These are phyloP conservation scores for Clavispora santaluciae DNA, from an alignment of 805 yeast genomes.

Conservation along the genomic window DNA sequence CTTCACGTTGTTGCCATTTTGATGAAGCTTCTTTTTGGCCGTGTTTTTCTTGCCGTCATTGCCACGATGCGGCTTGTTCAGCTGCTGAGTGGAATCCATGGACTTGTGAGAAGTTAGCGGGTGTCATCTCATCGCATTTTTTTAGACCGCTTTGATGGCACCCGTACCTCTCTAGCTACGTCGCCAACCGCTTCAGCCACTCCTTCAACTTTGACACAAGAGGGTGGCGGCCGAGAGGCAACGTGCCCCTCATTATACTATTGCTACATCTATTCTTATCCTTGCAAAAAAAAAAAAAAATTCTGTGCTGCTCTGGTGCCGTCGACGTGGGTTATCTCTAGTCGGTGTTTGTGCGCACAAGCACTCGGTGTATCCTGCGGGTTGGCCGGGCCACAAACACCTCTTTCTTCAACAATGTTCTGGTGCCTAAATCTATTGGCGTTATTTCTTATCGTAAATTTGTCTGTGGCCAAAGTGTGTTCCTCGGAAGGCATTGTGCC, in stretches of 20 bases:
- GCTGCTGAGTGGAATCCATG: slow-evolving; percentile 37
- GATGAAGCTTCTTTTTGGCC: slow-evolving; percentile 82
- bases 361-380: too few relatives aligned
- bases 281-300: too few relatives aligned
- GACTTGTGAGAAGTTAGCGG: neutral
- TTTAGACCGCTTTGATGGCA: neutral
- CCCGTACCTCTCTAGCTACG: slow-evolving; percentile 4
- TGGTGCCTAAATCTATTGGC: neutral
- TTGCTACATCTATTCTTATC: too few relatives aligned
- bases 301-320: too few relatives aligned
- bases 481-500: slow-evolving; percentile 9
- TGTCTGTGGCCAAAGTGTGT: slow-evolving; percentile 7
- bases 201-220: too few relatives aligned
- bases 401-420: neutral
- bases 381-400: neutral
- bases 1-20: slow-evolving; percentile 60
- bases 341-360: neutral
- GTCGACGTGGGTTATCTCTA: neutral
- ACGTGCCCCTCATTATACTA: too few relatives aligned
- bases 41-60: slow-evolving; percentile 41
- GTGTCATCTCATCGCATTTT: slow-evolving; percentile 9
- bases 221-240: too few relatives aligned
- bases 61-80: slow-evolving; percentile 80
- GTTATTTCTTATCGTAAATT: neutral
- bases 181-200: too few relatives aligned